Base-by-base conservation (phyloP, 306 rosid species). In the Amphicarpaea edgeworthii region DNA sequence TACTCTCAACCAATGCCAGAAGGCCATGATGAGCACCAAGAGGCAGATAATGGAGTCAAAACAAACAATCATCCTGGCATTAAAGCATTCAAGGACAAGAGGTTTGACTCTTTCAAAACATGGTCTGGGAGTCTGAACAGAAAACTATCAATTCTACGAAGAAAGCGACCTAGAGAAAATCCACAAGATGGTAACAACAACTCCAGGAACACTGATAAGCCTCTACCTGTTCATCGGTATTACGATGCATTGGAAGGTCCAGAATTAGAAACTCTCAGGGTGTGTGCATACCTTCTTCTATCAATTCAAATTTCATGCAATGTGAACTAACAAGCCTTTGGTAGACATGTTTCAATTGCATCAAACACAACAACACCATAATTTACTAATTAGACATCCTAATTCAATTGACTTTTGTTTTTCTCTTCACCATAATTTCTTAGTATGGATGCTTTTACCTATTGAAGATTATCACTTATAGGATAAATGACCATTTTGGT, bases 71-170 rank as follows among this genome's bases (percentile, higher is more conserved):
- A 74, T 58, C 88, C 88, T 7, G 79, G 72, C 60, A 71, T 76
- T 45, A 68, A 40, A 62, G 81, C 78, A 79, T 76, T 80, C 21
- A 79, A 77, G 67, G 93, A 88, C 74, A 88, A 73, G 60, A 83
- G 93, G 61, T 91, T 76, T 79, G 93, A 93, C 72, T 84, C 92
- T 45, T 93, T 93, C 66, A 93, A 91, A 77, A 93, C 98, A 57
- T 89, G 83, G 87, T 88, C 97, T 15, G 89, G 97, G 37, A 83
- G 70, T 79, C 84, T 93, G 37, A 92, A 87, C 77, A 88, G 90
- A 77, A 96, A 91, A 37, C 16, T 93, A 30, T 28, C 92, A 47
- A 20, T 81, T 5, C 86, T 91, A 4, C 85, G 96, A 0, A 90
- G 92, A 66, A 93, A 84, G 81, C 10, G 76, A 15, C 84, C 76